Conservation (phyloP, 1,139 yeast species). For the Suhomyces wounanorum region DNA sequence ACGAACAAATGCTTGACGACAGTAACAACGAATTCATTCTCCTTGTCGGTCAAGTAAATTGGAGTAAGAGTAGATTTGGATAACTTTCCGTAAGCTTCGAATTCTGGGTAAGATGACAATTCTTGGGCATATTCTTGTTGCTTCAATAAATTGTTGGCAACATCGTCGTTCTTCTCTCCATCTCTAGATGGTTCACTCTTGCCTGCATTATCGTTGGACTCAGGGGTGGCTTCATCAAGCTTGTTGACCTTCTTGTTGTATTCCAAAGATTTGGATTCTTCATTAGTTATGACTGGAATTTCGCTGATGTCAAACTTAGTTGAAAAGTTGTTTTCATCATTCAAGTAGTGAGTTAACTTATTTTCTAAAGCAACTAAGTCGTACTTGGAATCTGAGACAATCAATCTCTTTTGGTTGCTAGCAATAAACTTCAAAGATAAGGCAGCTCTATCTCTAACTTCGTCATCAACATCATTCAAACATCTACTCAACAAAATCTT, state of each 20-base stretch:
- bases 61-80: slow-evolving; percentile 66
- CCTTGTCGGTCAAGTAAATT: slow-evolving; percentile 81
- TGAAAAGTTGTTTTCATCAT: slow-evolving; percentile 57
- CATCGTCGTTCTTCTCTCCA: slow-evolving; percentile 22
- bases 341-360: slow-evolving; percentile 72
- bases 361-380: slow-evolving; percentile 78
- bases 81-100: slow-evolving; percentile 69
- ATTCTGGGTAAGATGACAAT: slow-evolving; percentile 67
- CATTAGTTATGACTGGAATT: slow-evolving; percentile 63
- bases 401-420: slow-evolving; percentile 51
- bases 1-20: slow-evolving; percentile 80
- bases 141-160: slow-evolving; percentile 47
- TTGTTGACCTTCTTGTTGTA: slow-evolving; percentile 58
- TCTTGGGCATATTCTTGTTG: slow-evolving; percentile 69
- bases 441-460: slow-evolving; percentile 97
- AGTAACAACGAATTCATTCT: slow-evolving; percentile 88
- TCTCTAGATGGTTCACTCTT: slow-evolving; percentile 22
- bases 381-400: slow-evolving; percentile 69
- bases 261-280: slow-evolving; percentile 63
- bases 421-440: slow-evolving; percentile 72
- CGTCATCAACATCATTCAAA: slow-evolving; percentile 88
- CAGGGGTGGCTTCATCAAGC: slow-evolving; percentile 39
- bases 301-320: slow-evolving; percentile 69
- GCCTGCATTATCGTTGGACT: slow-evolving; percentile 19
- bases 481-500: slow-evolving; percentile 79